Conservation (phyloP, 768 basidiomycete species). For the Rhodotorula diobovata region DNA sequence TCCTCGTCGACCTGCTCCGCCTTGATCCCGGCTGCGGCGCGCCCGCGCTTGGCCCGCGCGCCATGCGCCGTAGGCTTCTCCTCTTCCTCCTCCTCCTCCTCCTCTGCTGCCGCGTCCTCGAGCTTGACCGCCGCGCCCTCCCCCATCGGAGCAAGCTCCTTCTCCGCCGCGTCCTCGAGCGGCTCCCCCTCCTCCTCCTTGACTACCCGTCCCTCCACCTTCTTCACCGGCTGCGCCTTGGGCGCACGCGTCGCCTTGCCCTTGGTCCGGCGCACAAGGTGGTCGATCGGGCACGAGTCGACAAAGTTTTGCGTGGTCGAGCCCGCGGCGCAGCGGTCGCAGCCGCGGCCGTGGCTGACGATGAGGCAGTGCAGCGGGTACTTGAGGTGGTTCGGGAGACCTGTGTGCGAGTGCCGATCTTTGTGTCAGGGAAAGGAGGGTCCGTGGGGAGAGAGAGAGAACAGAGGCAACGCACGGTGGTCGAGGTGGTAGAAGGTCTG, state of each 20-base stretch:
- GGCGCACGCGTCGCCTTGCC: not conserved
- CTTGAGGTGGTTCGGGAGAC: constrained; percentile 32
- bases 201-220: not conserved
- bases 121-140: no score
- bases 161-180: not conserved
- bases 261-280: constrained; percentile 15
- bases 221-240: not conserved
- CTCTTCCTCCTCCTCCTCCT: not conserved
- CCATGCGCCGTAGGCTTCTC: not conserved
- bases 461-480: not conserved
- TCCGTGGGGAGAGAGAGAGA: not conserved
- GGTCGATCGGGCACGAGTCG: constrained; percentile 31
- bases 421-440: no score
- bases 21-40: not conserved
- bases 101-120: no score
- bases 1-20: not conserved
- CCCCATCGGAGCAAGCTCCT: no score
- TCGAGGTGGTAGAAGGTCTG: constrained; percentile 35
- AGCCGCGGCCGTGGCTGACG: constrained; percentile 40
- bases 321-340: constrained; percentile 40
- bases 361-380: constrained; percentile 41
- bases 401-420: not conserved
- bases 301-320: constrained; percentile 30
- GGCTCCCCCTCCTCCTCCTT: constrained; percentile 6
- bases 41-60: not conserved